Percentiles rank a stretch among this genome's conserved stretches.
These are phyloP conservation scores for Trichoderma koningiopsis DNA, from an alignment of 2,329 filamentous ascomycete species.

Conservation along the genomic window DNA sequence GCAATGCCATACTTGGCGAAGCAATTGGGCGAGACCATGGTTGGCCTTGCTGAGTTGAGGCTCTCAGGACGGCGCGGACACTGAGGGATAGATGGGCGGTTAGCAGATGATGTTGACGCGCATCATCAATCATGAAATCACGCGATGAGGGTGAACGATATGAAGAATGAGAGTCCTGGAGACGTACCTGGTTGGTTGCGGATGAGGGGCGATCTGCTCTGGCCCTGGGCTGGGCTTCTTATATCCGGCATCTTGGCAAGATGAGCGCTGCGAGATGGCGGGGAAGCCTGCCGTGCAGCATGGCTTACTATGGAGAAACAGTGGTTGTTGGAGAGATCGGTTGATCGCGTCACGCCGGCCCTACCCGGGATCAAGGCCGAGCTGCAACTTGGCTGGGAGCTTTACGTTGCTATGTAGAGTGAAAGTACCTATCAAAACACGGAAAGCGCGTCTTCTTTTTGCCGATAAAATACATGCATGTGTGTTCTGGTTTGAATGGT, in stretches of 20 bases:
- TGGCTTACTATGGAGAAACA: neutral
- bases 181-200: neutral
- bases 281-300: neutral
- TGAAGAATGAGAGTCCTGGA: neutral
- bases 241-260: neutral
- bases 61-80: neutral
- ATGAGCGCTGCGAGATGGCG: constrained; percentile 14
- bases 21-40: constrained; percentile 11
- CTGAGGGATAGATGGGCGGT: neutral
- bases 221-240: neutral
- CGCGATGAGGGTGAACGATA: neutral
- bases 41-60: neutral
- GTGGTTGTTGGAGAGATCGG: neutral
- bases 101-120: neutral
- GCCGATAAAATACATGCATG: neutral
- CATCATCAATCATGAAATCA: neutral
- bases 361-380: neutral
- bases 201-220: neutral
- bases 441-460: neutral
- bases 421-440: neutral
- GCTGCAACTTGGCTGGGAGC: neutral
- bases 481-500: too few species aligned
- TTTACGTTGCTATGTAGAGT: neutral
- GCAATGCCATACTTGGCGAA: constrained; percentile 14
- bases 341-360: neutral